Conservation (phyloP, 2,329 filamentous ascomycete species). For the Colletotrichum abscissum region DNA sequence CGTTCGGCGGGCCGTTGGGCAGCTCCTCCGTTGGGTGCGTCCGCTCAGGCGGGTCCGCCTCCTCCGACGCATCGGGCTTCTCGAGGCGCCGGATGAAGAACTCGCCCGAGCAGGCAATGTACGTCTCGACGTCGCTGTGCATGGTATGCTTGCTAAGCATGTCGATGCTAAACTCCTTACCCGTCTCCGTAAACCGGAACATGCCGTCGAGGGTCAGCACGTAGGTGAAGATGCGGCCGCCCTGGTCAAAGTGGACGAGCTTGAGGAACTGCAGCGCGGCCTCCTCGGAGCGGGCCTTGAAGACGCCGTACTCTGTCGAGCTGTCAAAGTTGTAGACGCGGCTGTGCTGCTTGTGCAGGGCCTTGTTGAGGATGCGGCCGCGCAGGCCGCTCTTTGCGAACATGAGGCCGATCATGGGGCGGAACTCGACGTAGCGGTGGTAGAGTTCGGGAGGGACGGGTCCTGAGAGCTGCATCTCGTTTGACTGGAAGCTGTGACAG, state of each 20-base stretch:
- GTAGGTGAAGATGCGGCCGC: slow-evolving; percentile 90
- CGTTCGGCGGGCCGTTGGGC: slow-evolving; percentile 57
- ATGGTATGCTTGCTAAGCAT: slow-evolving; percentile 95
- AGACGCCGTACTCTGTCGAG: slow-evolving; percentile 77
- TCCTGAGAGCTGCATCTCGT: slow-evolving; percentile 87
- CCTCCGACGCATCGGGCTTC: slow-evolving; percentile 56
- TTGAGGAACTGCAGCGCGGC: slow-evolving; percentile 85
- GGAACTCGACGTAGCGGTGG: slow-evolving; percentile 94
- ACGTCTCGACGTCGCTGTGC: slow-evolving; percentile 92
- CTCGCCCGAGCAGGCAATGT: slow-evolving; percentile 92
- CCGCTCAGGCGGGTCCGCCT: slow-evolving; percentile 54
- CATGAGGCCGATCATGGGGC: slow-evolving; percentile 89
- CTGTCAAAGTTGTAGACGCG: slow-evolving; percentile 91
- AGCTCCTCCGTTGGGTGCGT: slow-evolving; percentile 64
- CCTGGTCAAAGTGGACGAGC: slow-evolving; percentile 87
- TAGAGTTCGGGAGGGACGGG: slow-evolving; percentile 85
- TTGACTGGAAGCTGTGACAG: slow-evolving; percentile 82
- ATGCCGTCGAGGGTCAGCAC: slow-evolving; percentile 88
- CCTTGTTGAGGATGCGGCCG: slow-evolving; percentile 84
- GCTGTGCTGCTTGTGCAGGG: slow-evolving; percentile 88
- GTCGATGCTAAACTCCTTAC: slow-evolving; percentile 95
- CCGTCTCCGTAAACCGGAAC: slow-evolving; percentile 93
- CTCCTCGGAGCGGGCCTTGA: slow-evolving; percentile 74
- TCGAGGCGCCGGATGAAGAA: slow-evolving; percentile 85
- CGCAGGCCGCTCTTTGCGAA: slow-evolving; percentile 83